A percentile compares a stretch with the other conserved stretches of the same genome.
Evolutionary conservation across 106 monocot species (phyloP).

Genomic region (Dactylorhiza incarnata): DNA sequence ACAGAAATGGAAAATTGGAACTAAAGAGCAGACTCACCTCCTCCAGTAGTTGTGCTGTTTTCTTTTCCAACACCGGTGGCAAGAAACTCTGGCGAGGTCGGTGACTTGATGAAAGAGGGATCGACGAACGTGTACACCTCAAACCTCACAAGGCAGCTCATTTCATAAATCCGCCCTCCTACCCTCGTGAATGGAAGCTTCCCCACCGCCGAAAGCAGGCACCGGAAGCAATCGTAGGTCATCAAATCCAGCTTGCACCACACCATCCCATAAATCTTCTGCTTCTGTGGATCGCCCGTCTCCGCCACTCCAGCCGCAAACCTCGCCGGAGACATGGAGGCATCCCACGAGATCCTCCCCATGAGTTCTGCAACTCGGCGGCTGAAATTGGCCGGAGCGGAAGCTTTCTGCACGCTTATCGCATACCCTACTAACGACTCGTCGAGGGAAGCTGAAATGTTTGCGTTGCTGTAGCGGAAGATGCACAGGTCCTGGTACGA

Average conservation of each 20-base stretch:
- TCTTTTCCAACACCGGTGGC: not conserved
- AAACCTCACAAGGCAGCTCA: not conserved
- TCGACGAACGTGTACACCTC: conserved; percentile 3
- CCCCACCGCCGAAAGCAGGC: not conserved
- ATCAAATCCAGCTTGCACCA: conserved; percentile 27
- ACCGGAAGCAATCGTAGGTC: conserved; percentile 4
- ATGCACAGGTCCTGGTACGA: conserved; percentile 33
- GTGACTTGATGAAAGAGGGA: not conserved
- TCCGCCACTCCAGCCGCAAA: not conserved
- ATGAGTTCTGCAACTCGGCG: not conserved
- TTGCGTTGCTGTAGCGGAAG: conserved; percentile 25
- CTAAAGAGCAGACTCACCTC: not conserved
- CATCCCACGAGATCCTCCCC: not conserved
- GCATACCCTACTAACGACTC: not conserved
- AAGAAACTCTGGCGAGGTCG: not conserved
- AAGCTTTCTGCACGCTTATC: not conserved
- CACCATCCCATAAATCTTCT: conserved; percentile 16
- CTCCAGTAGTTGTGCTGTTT: not conserved
- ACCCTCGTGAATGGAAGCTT: not conserved
- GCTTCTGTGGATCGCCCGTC: not conserved
- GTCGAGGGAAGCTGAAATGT: not conserved
- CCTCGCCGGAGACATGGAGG: not conserved
- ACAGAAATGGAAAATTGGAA: no score
- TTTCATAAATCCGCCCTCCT: not conserved
- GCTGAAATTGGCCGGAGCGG: not conserved